Conservation (phyloP, 768 basidiomycete species). For the Lactarius evosmus region DNA sequence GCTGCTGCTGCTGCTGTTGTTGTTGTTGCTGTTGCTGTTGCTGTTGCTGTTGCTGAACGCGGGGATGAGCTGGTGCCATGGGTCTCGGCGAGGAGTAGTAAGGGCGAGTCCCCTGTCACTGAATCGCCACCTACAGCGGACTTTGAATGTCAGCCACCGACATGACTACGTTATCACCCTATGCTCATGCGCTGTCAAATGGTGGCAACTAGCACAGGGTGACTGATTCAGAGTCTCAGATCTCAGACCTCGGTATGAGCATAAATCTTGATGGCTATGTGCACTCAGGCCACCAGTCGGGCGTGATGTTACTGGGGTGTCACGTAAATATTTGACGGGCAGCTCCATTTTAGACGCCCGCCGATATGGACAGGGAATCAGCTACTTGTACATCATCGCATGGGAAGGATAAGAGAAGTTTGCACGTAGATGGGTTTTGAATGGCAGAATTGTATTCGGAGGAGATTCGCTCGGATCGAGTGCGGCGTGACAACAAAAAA, state of each 20-base stretch:
- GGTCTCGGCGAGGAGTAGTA: slow-evolving; percentile 46
- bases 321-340: background rate
- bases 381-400: too few relatives aligned
- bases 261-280: background rate
- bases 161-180: background rate
- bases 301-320: background rate
- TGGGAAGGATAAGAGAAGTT: too few relatives aligned
- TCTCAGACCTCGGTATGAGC: background rate
- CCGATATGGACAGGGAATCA: too few relatives aligned
- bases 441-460: too few relatives aligned
- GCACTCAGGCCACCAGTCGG: background rate
- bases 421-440: background rate
- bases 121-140: slow-evolving; percentile 27
- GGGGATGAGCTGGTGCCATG: slow-evolving; percentile 79
- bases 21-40: slow-evolving; percentile 38
- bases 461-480: background rate
- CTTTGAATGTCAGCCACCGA: slow-evolving; percentile 23
- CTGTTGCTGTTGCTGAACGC: slow-evolving; percentile 45
- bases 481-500: background rate
- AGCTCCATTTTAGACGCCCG: background rate
- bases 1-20: slow-evolving; percentile 39
- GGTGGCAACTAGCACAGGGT: background rate
- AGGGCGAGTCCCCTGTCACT: slow-evolving; percentile 31
- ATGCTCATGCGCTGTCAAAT: background rate
- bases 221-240: background rate